Base-by-base conservation (phyloP, 768 basidiomycete genomes). In the Lactarius psammicola region DNA sequence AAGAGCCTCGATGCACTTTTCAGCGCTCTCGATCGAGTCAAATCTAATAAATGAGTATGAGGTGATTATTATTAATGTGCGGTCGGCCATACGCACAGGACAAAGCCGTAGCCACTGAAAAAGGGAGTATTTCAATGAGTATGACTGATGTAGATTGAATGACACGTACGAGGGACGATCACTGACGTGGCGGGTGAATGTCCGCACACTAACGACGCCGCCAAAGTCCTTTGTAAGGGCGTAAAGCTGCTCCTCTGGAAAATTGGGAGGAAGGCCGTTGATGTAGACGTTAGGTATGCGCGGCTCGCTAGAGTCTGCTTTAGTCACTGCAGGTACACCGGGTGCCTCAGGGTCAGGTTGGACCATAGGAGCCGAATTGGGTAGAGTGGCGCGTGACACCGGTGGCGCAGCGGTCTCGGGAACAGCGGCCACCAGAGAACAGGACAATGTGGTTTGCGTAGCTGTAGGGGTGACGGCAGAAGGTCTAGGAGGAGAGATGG, bases 181-280 rank as follows among this genome's bases (percentile, higher is more conserved):
- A 71, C 88, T 85, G 20, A 90, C 88, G 73, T 91, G 89, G 23
- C 92, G 80, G 56, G 92, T 94, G 71, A 94, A 94, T 54, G 90
- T 92, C 64, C 91, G 78, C 18, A 93, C 92, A 66, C 91, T 93
- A 71, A 86, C 76, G 13, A 94, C 85, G 28, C 78, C 80, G 4
- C 92, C 92, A 69, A 85, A 94, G n/a, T 85, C 87, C 28, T 80
- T 76, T 38, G 88, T 82, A 61, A 94, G 84, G 33, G 84, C 84
- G 70, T 86, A 87, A 49, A 94, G 80, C 67, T 91, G 84, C 66
- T 91, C 90, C 71, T 93, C 92, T 0, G 90, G 86, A 71, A 84
- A 93, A 76, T 92, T 86, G 5, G 91, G 88, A 2, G 90, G 91
- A 18, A 94, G 82, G 15, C 92, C 92, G 71, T 94, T 94, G 77